A percentile compares a stretch with the other conserved stretches of the same genome.
phyloP scores from a whole-genome alignment of 2,329 filamentous ascomycete genomes.

The Aspergillus novoparasiticus region DNA sequence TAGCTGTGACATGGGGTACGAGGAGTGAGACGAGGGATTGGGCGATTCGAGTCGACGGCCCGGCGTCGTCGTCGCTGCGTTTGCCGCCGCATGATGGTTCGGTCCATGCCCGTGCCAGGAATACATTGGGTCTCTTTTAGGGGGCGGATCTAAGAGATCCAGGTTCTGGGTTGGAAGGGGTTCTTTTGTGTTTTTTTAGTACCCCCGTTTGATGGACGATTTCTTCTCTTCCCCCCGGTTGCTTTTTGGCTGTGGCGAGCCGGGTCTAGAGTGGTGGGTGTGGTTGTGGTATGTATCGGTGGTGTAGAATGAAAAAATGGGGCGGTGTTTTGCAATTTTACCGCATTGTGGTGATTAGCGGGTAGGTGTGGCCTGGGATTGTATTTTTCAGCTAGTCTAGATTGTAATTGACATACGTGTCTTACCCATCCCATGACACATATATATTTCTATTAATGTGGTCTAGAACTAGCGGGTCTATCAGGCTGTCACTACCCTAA shows the following conservation, averaged over 20 bases:
- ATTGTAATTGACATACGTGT: neutral
- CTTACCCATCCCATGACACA: neutral
- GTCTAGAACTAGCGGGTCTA: neutral
- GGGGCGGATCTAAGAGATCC: neutral
- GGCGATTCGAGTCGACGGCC: constrained; percentile 11
- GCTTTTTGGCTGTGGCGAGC: neutral
- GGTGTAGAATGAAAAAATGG: constrained; percentile 7
- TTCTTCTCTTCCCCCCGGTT: neutral
- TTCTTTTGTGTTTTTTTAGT: neutral
- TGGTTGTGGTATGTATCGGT: neutral
- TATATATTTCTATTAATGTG: neutral
- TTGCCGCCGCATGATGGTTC: constrained; percentile 6
- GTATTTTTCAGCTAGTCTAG: constrained; percentile 7
- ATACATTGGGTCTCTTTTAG: constrained; percentile 18
- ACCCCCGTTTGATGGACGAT: neutral
- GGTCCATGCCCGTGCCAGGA: constrained; percentile 19
- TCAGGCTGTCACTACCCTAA: too few species aligned
- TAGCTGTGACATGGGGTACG: constrained; percentile 27
- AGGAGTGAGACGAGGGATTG: constrained; percentile 17
- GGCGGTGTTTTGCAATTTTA: constrained; percentile 13
- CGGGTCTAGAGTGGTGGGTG: neutral
- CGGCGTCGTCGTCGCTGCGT: constrained; percentile 1
- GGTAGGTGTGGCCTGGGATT: neutral
- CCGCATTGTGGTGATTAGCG: neutral
- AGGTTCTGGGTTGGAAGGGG: neutral